phyloP scores from a whole-genome alignment of 257 asterid genomes.

The Solanum gandarillasii region DNA sequence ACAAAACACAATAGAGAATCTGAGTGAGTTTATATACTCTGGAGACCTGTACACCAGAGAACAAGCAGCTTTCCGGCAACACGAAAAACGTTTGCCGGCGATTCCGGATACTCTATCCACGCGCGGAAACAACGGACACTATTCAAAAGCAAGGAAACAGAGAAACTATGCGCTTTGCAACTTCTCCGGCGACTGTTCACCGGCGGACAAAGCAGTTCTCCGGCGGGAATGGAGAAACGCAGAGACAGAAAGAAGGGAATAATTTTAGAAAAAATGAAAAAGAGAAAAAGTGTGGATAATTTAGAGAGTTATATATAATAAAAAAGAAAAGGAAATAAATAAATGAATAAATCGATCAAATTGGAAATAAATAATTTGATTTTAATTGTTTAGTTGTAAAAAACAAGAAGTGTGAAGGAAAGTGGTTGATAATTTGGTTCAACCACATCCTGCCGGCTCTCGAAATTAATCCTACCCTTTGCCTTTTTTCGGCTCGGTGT shows the following conservation, averaged over 20 bases:
- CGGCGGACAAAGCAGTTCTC: neutral
- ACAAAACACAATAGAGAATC: neutral
- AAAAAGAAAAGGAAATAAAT: neutral
- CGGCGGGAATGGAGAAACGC: neutral
- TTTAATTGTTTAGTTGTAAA: neutral
- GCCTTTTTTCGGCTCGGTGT: rapidly evolving
- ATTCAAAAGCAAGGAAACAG: neutral
- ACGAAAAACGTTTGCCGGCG: neutral
- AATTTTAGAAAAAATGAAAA: constrained; percentile 34
- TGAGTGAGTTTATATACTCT: neutral
- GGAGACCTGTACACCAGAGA: constrained; percentile 18
- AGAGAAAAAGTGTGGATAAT: constrained; percentile 13
- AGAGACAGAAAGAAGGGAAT: constrained; percentile 17
- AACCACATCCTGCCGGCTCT: constrained; percentile 23
- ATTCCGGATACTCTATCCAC: neutral
- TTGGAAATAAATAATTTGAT: neutral
- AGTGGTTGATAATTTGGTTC: constrained; percentile 39
- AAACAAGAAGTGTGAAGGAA: constrained; percentile 26
- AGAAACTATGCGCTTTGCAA: neutral
- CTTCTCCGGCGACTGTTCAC: neutral
- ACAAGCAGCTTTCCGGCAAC: constrained; percentile 23
- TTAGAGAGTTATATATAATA: constrained; percentile 16
- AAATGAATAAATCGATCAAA: neutral
- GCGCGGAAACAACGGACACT: neutral
- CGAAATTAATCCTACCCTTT: neutral